phyloP scores from a whole-genome alignment of 2,329 filamentous ascomycete species.

The Ascochyta clinopodiicola region DNA sequence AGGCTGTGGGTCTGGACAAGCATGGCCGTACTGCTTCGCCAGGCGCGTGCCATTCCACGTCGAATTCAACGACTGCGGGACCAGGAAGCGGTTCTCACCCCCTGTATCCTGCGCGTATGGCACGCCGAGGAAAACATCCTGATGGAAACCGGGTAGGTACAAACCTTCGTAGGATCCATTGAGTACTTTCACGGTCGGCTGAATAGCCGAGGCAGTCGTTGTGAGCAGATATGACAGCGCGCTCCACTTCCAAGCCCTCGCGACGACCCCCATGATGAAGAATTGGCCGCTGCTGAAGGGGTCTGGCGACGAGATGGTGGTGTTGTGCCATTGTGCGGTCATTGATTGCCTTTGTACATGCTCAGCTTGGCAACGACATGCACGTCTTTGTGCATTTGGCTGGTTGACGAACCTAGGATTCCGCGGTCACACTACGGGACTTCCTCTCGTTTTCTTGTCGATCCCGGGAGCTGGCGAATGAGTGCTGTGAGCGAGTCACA shows the following conservation, averaged over 20 bases:
- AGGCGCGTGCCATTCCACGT: slow-evolving; percentile 49
- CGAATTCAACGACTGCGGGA: slow-evolving; percentile 58
- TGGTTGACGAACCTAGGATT: background rate
- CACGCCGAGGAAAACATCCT: slow-evolving; percentile 58
- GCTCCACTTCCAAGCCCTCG: slow-evolving; percentile 29
- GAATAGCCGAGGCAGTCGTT: slow-evolving; percentile 19
- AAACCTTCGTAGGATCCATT: slow-evolving; percentile 48
- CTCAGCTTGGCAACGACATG: slow-evolving; percentile 7
- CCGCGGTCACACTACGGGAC: slow-evolving; percentile 9
- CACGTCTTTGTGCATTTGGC: background rate
- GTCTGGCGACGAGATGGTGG: background rate
- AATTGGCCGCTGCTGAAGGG: background rate
- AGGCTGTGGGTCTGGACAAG: slow-evolving; percentile 47
- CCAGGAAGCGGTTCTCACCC: slow-evolving; percentile 60
- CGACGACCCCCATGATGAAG: slow-evolving; percentile 19
- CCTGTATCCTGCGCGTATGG: slow-evolving; percentile 64
- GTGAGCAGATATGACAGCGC: slow-evolving; percentile 23
- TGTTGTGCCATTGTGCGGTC: background rate
- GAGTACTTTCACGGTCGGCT: slow-evolving; percentile 37
- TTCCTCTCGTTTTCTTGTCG: slow-evolving; percentile 5
- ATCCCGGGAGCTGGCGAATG: slow-evolving; percentile 4
- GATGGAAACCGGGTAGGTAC: slow-evolving; percentile 45
- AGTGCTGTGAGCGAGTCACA: background rate
- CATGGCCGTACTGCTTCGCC: slow-evolving; percentile 52
- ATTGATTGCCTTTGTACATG: slow-evolving; percentile 17